These are phyloP conservation scores for Melastoma malabathricum DNA, from an alignment of 345 rosid species.

Conservation along the genomic window DNA sequence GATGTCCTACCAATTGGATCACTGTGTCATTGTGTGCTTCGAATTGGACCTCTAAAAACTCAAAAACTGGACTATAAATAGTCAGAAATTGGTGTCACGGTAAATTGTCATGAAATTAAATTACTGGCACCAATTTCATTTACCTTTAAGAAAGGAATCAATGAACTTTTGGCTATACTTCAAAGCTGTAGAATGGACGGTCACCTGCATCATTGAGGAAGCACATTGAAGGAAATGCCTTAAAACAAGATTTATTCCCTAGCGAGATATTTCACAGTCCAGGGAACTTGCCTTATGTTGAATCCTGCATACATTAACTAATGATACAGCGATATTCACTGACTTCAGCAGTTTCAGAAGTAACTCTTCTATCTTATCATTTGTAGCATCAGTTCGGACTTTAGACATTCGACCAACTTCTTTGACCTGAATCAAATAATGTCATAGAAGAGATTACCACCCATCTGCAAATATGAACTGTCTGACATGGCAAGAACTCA, in stretches of 20 bases:
- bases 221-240: not conserved
- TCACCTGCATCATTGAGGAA: constrained; percentile 27
- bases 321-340: constrained; percentile 59
- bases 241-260: not conserved
- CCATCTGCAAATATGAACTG: not conserved
- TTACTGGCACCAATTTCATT: not conserved
- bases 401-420: constrained; percentile 31
- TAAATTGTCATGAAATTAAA: not conserved
- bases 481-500: constrained; percentile 14
- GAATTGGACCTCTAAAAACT: constrained; percentile 54
- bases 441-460: constrained; percentile 2
- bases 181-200: constrained; percentile 65
- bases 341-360: constrained; percentile 33
- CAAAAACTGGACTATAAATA: constrained; percentile 38
- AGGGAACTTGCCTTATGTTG: constrained; percentile 46
- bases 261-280: not conserved
- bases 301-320: constrained; percentile 56
- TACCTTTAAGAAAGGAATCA: constrained; percentile 72
- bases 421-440: constrained; percentile 45
- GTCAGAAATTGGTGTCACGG: constrained; percentile 4
- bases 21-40: constrained; percentile 46
- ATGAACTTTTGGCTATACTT: constrained; percentile 78
- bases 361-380: constrained; percentile 30
- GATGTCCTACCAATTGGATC: constrained; percentile 45
- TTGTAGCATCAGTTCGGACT: constrained; percentile 20